Conservation (phyloP, 495 filamentous ascomycete species). For the Neurospora terricola region DNA sequence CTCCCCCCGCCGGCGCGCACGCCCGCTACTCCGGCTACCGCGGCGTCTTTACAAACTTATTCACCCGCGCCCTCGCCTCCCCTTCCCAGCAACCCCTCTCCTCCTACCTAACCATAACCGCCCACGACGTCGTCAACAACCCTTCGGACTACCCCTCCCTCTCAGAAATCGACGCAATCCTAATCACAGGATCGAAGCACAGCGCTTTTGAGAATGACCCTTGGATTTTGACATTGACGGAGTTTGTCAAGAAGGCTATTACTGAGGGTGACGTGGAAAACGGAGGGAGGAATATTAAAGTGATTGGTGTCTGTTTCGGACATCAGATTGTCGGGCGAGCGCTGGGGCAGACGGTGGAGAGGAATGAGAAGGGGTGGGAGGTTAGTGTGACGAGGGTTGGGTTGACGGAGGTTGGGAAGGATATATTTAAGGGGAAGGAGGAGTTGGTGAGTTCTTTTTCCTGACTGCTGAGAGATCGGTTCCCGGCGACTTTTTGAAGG, state of each 20-base stretch:
- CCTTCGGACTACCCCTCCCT: constrained; percentile 51
- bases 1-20: constrained; percentile 44
- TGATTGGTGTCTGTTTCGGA: constrained; percentile 83
- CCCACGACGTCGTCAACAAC: constrained; percentile 57
- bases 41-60: constrained; percentile 58
- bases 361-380: constrained; percentile 70
- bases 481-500: too few relatives aligned
- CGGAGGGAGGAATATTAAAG: constrained; percentile 40
- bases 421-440: constrained; percentile 55
- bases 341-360: constrained; percentile 55
- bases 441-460: constrained; percentile 46
- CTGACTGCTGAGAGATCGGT: too few relatives aligned
- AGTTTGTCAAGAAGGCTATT: constrained; percentile 49
- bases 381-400: constrained; percentile 60
- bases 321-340: constrained; percentile 84
- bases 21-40: constrained; percentile 62
- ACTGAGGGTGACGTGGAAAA: constrained; percentile 2
- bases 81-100: constrained; percentile 4
- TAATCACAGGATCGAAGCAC: constrained; percentile 65
- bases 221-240: constrained; percentile 70
- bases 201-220: constrained; percentile 49
- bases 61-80: constrained; percentile 33
- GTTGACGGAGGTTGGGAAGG: constrained; percentile 59
- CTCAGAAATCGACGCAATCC: constrained; percentile 66
- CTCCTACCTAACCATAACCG: constrained; percentile 46